Evolutionary conservation across 2,329 filamentous ascomycete species (phyloP).

Genomic region (Aspergillus sp.): DNA sequence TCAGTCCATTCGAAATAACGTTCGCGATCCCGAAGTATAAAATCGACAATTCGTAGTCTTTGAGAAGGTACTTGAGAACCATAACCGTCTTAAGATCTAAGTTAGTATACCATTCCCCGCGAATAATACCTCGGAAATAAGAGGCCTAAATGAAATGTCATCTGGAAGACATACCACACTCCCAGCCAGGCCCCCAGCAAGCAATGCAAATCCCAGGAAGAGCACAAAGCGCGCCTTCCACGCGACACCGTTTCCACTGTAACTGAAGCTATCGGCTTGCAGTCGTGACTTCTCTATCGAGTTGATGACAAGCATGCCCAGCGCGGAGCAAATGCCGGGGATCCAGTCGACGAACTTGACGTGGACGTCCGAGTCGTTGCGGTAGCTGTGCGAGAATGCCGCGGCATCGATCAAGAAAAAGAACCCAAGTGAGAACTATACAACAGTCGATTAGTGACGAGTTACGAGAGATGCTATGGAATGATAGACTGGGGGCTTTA

Average conservation of each 20-base stretch:
- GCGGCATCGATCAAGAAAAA: conserved; percentile 69
- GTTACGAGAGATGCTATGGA: neutral
- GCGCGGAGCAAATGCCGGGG: conserved; percentile 66
- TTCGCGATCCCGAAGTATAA: conserved; percentile 69
- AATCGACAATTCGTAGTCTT: conserved; percentile 59
- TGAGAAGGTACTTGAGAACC: conserved; percentile 67
- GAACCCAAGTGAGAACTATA: conserved; percentile 67
- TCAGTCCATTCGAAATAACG: conserved; percentile 62
- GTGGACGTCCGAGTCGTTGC: conserved; percentile 62
- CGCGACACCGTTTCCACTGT: conserved; percentile 65
- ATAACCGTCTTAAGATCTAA: conserved; percentile 55
- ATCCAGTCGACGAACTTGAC: conserved; percentile 73
- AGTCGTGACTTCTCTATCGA: conserved; percentile 68
- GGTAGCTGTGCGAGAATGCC: conserved; percentile 61
- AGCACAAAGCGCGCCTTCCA: conserved; percentile 69
- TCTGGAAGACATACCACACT: conserved; percentile 52
- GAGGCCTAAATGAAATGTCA: neutral
- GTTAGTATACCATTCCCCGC: conserved; percentile 11
- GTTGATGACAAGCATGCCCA: conserved; percentile 73
- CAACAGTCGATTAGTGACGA: neutral
- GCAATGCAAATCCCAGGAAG: conserved; percentile 68
- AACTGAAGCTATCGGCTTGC: conserved; percentile 64
- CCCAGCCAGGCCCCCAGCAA: conserved; percentile 67
- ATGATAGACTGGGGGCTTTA: conserved; percentile 39
- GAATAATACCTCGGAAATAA: neutral